Conservation (phyloP, 2,329 filamentous ascomycete species). For the Botrytis fabae region DNA sequence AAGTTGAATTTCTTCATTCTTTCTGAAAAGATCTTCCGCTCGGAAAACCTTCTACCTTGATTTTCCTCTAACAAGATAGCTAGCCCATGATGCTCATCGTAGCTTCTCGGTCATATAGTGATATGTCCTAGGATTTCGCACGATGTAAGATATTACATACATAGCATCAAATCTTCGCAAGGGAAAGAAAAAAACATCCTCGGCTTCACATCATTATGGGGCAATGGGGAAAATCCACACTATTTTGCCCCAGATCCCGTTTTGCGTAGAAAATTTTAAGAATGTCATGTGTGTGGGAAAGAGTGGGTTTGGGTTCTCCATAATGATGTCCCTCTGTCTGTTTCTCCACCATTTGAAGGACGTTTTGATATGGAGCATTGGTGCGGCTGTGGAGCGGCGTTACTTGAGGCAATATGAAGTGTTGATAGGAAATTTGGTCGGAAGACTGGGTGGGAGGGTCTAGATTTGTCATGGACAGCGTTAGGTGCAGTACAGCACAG, state of each 20-base stretch:
- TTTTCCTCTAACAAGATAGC: neutral
- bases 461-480: neutral
- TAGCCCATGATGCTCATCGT: neutral
- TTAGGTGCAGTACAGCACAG: neutral
- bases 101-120: neutral
- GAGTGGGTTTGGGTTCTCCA: slow-evolving; percentile 10
- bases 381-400: neutral
- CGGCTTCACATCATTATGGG: slow-evolving; percentile 13
- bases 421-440: neutral
- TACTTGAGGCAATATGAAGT: neutral
- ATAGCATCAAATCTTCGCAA: neutral
- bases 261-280: slow-evolving; percentile 8
- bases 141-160: neutral
- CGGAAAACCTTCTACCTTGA: slow-evolving; percentile 2
- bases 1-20: neutral
- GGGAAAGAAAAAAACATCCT: neutral
- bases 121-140: neutral
- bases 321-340: neutral
- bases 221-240: slow-evolving; percentile 1
- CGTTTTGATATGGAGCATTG: neutral
- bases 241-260: slow-evolving; percentile 11
- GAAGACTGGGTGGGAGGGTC: neutral
- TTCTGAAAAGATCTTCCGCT: neutral
- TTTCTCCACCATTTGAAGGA: slow-evolving; percentile 6
- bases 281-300: slow-evolving; percentile 13